These are phyloP conservation scores for Podospora comata DNA, from an alignment of 495 filamentous ascomycete genomes.

Conservation along the genomic window DNA sequence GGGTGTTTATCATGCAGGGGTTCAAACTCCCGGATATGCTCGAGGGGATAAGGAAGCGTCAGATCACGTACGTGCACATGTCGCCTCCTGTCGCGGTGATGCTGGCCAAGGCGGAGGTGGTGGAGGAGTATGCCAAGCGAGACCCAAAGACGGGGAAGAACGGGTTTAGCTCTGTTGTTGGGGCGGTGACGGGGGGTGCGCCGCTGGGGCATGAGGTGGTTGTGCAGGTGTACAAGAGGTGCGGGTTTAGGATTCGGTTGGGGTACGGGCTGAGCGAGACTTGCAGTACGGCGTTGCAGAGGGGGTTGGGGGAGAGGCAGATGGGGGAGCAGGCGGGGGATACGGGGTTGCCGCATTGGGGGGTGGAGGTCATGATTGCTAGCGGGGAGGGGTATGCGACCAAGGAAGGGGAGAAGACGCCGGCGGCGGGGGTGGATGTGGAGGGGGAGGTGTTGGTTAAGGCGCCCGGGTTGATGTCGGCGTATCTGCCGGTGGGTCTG, in stretches of 20 bases:
- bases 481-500: slow-evolving; percentile 42
- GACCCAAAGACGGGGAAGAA: slow-evolving; percentile 38
- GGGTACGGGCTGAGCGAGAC: slow-evolving; percentile 71
- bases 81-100: slow-evolving; percentile 70
- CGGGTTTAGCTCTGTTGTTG: slow-evolving; percentile 25
- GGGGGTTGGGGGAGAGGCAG: slow-evolving; percentile 51
- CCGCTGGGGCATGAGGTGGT: slow-evolving; percentile 63
- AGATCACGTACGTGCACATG: slow-evolving; percentile 58
- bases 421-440: slow-evolving; percentile 45
- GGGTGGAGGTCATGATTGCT: slow-evolving; percentile 57
- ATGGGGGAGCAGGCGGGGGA: slow-evolving; percentile 59
- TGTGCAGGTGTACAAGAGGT: slow-evolving; percentile 56
- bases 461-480: slow-evolving; percentile 57
- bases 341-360: slow-evolving; percentile 53
- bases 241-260: slow-evolving; percentile 66
- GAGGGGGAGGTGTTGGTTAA: slow-evolving; percentile 60
- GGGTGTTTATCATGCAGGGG: slow-evolving; percentile 56
- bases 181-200: slow-evolving; percentile 53
- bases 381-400: slow-evolving; percentile 31
- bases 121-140: slow-evolving; percentile 55
- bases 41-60: slow-evolving; percentile 47
- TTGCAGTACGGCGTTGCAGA: slow-evolving; percentile 60
- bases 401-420: slow-evolving; percentile 30
- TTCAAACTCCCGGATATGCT: slow-evolving; percentile 61
- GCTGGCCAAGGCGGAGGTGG: slow-evolving; percentile 60